These are phyloP conservation scores for Beauveria sp. DNA, from an alignment of 2,329 filamentous ascomycete genomes.

Conservation along the genomic window DNA sequence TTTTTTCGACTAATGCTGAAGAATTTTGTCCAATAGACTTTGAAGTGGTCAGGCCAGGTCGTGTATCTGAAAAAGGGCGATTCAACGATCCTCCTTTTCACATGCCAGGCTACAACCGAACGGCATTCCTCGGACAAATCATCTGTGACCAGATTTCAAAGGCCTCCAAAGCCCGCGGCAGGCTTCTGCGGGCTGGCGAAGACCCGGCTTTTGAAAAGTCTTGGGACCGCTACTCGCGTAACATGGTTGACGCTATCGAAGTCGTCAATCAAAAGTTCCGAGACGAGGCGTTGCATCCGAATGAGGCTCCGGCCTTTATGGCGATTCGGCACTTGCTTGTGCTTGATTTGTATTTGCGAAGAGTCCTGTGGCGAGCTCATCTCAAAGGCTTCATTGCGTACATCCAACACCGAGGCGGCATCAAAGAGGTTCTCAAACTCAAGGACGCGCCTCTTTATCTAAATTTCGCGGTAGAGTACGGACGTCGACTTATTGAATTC, in stretches of 20 bases:
- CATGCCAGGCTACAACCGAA: neutral
- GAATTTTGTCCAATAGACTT: neutral
- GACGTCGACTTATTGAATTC: neutral
- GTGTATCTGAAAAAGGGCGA: neutral
- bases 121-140: neutral
- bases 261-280: neutral
- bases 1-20: neutral
- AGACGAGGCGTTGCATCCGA: neutral
- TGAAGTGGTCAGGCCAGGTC: neutral
- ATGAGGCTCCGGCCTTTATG: neutral
- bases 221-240: neutral
- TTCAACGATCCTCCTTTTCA: neutral
- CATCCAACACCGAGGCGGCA: neutral
- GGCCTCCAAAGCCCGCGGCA: neutral
- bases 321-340: neutral
- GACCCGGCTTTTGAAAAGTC: neutral
- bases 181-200: neutral
- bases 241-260: neutral
- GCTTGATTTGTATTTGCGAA: neutral
- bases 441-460: neutral
- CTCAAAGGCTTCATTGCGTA: neutral
- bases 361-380: neutral
- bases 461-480: neutral
- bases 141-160: conserved; percentile 1
- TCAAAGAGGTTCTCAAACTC: neutral